Evolutionary conservation across 768 basidiomycete species (phyloP).

Genomic region (Phaeotremella skinneri): DNA sequence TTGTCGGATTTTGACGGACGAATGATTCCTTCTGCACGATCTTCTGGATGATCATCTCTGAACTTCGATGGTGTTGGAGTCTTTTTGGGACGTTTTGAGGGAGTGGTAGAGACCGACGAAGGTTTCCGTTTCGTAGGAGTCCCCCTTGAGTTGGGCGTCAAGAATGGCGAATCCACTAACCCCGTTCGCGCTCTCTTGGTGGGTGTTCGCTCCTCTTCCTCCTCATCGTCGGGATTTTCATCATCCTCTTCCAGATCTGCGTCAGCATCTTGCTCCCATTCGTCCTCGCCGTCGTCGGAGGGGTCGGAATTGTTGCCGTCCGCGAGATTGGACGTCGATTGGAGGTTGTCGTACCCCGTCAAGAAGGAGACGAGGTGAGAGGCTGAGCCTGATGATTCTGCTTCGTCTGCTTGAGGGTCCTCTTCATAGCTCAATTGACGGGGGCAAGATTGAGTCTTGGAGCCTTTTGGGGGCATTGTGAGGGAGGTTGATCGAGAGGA

Average conservation of each 20-base stretch:
- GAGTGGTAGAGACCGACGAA: not conserved
- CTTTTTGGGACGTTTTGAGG: not conserved
- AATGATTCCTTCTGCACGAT: constrained; percentile 51
- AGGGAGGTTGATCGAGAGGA: not conserved
- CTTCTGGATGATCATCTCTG: constrained; percentile 9
- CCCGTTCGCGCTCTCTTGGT: constrained; percentile 26
- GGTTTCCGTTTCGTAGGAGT: not conserved
- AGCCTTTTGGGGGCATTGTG: not conserved
- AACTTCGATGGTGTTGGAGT: not conserved
- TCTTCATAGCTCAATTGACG: constrained; percentile 3
- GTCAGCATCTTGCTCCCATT: constrained; percentile 7
- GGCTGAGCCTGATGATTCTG: constrained; percentile 10
- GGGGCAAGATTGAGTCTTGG: not conserved
- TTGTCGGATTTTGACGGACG: constrained; percentile 75
- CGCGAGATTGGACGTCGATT: constrained; percentile 10
- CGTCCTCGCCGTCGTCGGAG: constrained; percentile 22
- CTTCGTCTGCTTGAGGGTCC: constrained; percentile 11
- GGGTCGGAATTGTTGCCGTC: constrained; percentile 10
- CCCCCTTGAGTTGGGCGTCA: not conserved
- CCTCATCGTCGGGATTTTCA: too few relatives aligned
- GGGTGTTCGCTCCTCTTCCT: constrained; percentile 28
- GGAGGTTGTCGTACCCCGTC: constrained; percentile 33
- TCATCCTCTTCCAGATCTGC: constrained; percentile 28
- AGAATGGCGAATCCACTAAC: constrained; percentile 16
- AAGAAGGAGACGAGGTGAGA: constrained; percentile 45